These are phyloP conservation scores for Hordeum vulgare DNA, from an alignment of 176 grass and related monocot species.

Conservation along the genomic window MorexV3_pseudomolecules_assembly NC_058518.1:350097197-350097696, in stretches of 20 bases:
- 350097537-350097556: conserved; percentile 62
- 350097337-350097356: no score
- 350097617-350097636: conserved; percentile 69
- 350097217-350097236: no score
- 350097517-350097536: conserved; percentile 82
- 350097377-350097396: no score
- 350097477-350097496: conserved; percentile 67
- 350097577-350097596: conserved; percentile 80
- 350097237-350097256: no score
- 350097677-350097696: conserved; percentile 84
- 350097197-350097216: no score
- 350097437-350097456: conserved; percentile 66
- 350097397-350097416: conserved; percentile 28
- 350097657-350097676: conserved; percentile 58
- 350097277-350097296: no score
- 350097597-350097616: conserved; percentile 63
- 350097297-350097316: no score
- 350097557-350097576: conserved; percentile 71
- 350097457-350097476: conserved; percentile 78
- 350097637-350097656: conserved; percentile 86
- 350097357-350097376: no score
- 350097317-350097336: no score
- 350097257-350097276: no score
- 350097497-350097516: conserved; percentile 81
- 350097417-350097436: conserved; percentile 45